Conservation (phyloP, 768 basidiomycete species). For the Suillus cothurnatus region DNA sequence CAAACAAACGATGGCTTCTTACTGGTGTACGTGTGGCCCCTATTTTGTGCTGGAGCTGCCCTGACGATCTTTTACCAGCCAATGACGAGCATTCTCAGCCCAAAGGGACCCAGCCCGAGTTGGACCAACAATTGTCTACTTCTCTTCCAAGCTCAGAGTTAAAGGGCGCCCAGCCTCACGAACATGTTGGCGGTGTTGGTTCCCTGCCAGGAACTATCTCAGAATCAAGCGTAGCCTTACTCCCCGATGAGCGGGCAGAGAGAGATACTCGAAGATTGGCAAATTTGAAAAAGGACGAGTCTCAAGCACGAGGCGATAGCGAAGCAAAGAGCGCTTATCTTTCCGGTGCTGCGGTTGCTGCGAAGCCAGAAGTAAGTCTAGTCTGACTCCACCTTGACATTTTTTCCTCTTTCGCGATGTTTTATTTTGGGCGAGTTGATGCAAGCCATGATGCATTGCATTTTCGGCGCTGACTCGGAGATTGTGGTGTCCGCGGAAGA, state of each 20-base stretch:
- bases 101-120: background rate
- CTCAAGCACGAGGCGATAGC: slow-evolving; percentile 12
- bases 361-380: slow-evolving; percentile 8
- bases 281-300: background rate
- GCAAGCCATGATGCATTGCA: background rate
- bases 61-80: slow-evolving; percentile 18
- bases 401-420: no score
- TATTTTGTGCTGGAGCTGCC: background rate
- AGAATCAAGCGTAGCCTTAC: slow-evolving; percentile 48
- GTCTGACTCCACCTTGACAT: background rate
- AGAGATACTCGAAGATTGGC: slow-evolving; percentile 11
- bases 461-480: background rate
- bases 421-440: background rate
- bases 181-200: slow-evolving; percentile 44
- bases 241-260: slow-evolving; percentile 47
- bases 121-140: background rate
- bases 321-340: slow-evolving; percentile 11
- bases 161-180: slow-evolving; percentile 33
- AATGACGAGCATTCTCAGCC: background rate
- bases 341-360: slow-evolving; percentile 7
- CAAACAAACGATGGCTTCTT: slow-evolving; percentile 4
- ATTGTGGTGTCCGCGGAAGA: background rate
- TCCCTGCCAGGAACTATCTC: slow-evolving; percentile 48
- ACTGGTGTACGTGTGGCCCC: slow-evolving; percentile 16
- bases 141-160: slow-evolving; percentile 40